Evolutionary conservation across 768 basidiomycete genomes (phyloP), one percentile per base, ranked within the genome.

Genomic region (Kwoniella pini): DNA sequence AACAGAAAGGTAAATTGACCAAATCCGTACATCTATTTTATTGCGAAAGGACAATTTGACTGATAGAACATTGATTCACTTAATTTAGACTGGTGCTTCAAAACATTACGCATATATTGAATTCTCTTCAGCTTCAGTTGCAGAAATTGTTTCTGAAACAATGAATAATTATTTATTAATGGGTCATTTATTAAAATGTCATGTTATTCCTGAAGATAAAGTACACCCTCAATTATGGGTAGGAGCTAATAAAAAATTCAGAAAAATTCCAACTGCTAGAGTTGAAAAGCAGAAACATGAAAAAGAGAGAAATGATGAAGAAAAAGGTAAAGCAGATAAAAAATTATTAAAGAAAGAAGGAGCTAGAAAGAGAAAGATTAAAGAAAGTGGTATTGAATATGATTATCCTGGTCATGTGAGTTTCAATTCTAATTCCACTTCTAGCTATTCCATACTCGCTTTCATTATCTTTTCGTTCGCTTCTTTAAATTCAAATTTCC

Each of bases 81-180:
- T 27, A 7, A 24, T 11, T 15, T 49, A 97, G 94, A 95, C 92
- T 13, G 96, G 96, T 54, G 84, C 84, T 64, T 95, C 95, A 45
- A 99, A 97, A 80, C 95, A 97, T 79, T 98, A 95, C 79, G 95
- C 86, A 2, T 98, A 95, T 82, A 82, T 99, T 71, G 95, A 98
- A 79, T 96, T 99, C 77, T 85, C 87, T 55, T 93, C 91, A 42
- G 84, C 85, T 19, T 83, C 88, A 0, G 93, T 98, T 28, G 94
- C 96, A 0, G 81, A 93, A 73, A 97, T 99, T 64, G 96, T 96
- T 7, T 88, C 90, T 1, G 96, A 98, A 73, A 98, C 95, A 44
- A 98, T 98, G 96, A 87, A 99, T 83, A 98, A 96, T 81, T 99
- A 97, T 79, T 84, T 99, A 38, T 83, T 99, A 65, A 85, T 89